These are phyloP conservation scores for Oxyria digyna DNA, from an alignment of 148 eudicot species.

Conservation along the genomic window DNA sequence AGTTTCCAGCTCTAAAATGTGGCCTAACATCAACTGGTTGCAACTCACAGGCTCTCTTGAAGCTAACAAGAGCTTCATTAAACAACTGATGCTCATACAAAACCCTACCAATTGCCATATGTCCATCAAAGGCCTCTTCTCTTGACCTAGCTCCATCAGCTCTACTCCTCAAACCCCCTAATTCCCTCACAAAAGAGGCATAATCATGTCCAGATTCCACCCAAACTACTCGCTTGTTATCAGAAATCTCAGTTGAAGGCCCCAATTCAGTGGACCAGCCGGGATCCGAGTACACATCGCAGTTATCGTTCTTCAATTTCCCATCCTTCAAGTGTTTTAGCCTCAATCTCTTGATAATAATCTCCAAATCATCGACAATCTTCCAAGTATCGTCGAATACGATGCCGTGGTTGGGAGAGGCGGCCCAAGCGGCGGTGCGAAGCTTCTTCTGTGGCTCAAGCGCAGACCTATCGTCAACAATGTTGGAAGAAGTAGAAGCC, in stretches of 20 bases:
- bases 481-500: conserved; percentile 23
- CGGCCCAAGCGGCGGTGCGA: conserved; percentile 82
- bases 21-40: conserved; percentile 92
- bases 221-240: conserved; percentile 59
- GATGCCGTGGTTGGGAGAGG: conserved; percentile 82
- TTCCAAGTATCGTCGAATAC: conserved; percentile 92
- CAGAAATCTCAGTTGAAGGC: conserved; percentile 42
- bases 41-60: conserved; percentile 80
- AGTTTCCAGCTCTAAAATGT: conserved; percentile 88
- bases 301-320: conserved; percentile 44
- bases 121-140: conserved; percentile 92
- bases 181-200: conserved; percentile 61
- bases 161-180: conserved; percentile 61
- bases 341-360: conserved; percentile 58
- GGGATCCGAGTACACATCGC: conserved; percentile 63
- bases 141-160: conserved; percentile 80
- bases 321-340: conserved; percentile 56
- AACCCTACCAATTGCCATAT: conserved; percentile 90
- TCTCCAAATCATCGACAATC: conserved; percentile 80
- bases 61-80: conserved; percentile 69
- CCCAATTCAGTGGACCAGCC: conserved; percentile 96
- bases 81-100: conserved; percentile 63
- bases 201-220: conserved; percentile 70
- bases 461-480: conserved; percentile 30
- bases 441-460: conserved; percentile 61